phyloP scores from a whole-genome alignment of 257 asterid genomes.

The Rubia yunnanensis region DNA sequence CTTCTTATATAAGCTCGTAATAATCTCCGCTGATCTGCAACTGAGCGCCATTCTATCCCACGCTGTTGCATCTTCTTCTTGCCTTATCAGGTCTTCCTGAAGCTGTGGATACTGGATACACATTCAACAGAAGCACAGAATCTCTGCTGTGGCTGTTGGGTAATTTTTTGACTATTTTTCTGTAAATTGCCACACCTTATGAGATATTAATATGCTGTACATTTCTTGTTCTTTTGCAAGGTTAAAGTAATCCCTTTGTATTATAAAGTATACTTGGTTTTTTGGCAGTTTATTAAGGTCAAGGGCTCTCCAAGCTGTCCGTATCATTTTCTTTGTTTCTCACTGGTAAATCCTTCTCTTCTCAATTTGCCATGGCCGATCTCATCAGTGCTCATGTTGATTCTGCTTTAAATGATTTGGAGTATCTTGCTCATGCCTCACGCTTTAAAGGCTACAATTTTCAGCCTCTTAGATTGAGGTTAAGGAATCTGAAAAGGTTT shows the following conservation, averaged over 20 bases:
- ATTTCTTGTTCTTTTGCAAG: too few species aligned
- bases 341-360: too few species aligned
- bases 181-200: too few species aligned
- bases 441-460: neutral
- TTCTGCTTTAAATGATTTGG: neutral
- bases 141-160: constrained; percentile 59
- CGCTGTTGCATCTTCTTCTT: constrained; percentile 43
- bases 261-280: too few species aligned
- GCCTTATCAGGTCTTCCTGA: constrained; percentile 44
- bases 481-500: neutral
- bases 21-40: constrained; percentile 56
- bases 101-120: constrained; percentile 38
- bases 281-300: too few species aligned
- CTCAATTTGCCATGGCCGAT: too few species aligned
- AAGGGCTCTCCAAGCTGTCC: too few species aligned
- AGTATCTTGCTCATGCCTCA: neutral
- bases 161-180: too few species aligned
- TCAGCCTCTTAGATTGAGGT: neutral
- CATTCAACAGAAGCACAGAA: constrained; percentile 47
- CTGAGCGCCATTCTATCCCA: constrained; percentile 64
- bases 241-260: too few species aligned
- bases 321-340: too few species aligned
- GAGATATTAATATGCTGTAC: too few species aligned
- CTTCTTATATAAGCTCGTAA: constrained; percentile 45
- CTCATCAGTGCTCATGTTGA: neutral